phyloP scores from a whole-genome alignment of 2,329 filamentous ascomycete species.

The Phoma sp. region DNA sequence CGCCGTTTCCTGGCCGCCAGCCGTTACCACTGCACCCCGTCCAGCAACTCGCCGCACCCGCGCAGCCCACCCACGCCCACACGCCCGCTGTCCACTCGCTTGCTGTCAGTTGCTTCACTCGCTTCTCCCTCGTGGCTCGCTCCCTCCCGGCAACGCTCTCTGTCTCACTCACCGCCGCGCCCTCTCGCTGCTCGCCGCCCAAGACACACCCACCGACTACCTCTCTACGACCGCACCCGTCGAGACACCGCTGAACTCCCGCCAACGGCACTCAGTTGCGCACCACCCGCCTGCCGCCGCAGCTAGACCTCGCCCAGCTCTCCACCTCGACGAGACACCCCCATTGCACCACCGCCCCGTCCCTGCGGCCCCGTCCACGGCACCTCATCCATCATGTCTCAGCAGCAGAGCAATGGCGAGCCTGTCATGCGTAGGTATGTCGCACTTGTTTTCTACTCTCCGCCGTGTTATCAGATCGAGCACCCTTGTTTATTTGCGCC shows the following conservation, averaged over 20 bases:
- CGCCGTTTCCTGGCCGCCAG: slow-evolving; percentile 2
- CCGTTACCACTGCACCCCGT: slow-evolving; percentile 8
- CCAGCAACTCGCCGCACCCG: not conserved
- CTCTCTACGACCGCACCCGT: not conserved
- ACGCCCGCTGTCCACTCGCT: slow-evolving; percentile 18
- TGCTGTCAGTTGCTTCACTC: slow-evolving; percentile 21
- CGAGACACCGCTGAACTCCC: slow-evolving; percentile 1
- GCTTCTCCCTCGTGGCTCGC: slow-evolving; percentile 5
- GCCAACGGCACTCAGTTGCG: not conserved
- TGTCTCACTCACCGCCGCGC: not conserved
- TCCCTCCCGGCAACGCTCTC: not conserved
- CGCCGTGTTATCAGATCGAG: slow-evolving; percentile 2
- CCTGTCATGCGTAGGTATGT: slow-evolving; percentile 73
- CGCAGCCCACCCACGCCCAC: slow-evolving; percentile 6
- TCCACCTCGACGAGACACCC: not conserved
- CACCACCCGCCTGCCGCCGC: not conserved
- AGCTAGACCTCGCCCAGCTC: slow-evolving; percentile 1
- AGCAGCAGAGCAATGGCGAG: slow-evolving; percentile 48
- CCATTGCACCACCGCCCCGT: slow-evolving; percentile 3
- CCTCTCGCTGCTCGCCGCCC: not conserved
- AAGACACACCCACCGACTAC: slow-evolving; percentile 3
- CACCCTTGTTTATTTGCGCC: slow-evolving; percentile 7
- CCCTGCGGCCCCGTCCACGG: not conserved
- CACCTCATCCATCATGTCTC: slow-evolving; percentile 42
- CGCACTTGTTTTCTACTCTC: slow-evolving; percentile 19